Conservation (phyloP, 495 filamentous ascomycete genomes). For the Echria macrotheca region DNA sequence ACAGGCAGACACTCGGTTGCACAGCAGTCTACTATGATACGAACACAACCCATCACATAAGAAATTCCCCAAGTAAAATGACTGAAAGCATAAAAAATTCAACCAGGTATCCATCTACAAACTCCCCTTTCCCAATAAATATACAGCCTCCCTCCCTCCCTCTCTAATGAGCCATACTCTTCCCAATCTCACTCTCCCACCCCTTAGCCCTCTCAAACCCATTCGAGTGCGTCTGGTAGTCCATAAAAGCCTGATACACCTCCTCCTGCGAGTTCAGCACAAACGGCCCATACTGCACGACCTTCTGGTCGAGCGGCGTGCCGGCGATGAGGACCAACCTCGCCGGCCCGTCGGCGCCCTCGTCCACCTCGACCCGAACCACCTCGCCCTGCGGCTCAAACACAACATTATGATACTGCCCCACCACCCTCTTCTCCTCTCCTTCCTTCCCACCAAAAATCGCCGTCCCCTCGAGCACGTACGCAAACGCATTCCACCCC, state of each 20-base stretch:
- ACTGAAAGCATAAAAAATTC: too few species aligned
- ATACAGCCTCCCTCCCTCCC: neutral
- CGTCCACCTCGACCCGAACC: slow-evolving; percentile 62
- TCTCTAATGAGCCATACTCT: slow-evolving; percentile 43
- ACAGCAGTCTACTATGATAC: too few species aligned
- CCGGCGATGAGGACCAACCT: slow-evolving; percentile 80
- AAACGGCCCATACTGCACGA: slow-evolving; percentile 96
- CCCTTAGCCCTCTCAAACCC: slow-evolving; percentile 81
- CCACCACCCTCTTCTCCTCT: slow-evolving; percentile 53
- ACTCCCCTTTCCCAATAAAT: neutral
- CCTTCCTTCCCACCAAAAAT: slow-evolving; percentile 58
- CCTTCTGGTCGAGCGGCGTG: slow-evolving; percentile 79
- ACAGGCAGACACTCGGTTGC: too few species aligned
- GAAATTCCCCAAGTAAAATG: too few species aligned
- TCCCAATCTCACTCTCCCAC: slow-evolving; percentile 94
- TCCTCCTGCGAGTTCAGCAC: slow-evolving; percentile 78
- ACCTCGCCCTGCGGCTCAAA: slow-evolving; percentile 77
- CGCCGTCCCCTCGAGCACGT: slow-evolving; percentile 66
- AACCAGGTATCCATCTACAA: too few species aligned
- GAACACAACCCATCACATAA: too few species aligned
- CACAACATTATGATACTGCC: slow-evolving; percentile 81
- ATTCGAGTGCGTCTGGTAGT: slow-evolving; percentile 79
- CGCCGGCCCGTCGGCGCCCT: slow-evolving; percentile 57
- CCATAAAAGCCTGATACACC: slow-evolving; percentile 83
- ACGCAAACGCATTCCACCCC: slow-evolving; percentile 90